phyloP scores from a whole-genome alignment of 2,329 filamentous ascomycete genomes.

The Bipolaris zeicola region DNA sequence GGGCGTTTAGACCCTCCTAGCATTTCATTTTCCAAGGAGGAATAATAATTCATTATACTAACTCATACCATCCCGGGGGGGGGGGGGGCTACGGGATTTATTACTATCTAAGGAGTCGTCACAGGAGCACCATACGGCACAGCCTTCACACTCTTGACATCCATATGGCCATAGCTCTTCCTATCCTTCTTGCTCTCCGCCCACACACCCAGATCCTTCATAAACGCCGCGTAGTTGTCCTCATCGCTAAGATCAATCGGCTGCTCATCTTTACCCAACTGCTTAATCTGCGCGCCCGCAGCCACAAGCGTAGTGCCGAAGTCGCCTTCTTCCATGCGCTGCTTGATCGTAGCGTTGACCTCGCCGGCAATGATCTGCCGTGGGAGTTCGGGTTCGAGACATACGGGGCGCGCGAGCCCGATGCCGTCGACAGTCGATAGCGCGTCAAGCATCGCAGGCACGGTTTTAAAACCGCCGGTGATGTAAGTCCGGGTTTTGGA shows the following conservation, averaged over 20 bases:
- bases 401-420: slow-evolving; percentile 61
- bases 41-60: too few species aligned
- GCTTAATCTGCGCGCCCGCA: slow-evolving; percentile 58
- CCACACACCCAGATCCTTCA: slow-evolving; percentile 57
- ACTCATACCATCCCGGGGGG: too few species aligned
- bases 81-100: neutral
- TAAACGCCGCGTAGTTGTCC: slow-evolving; percentile 56
- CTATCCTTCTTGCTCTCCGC: slow-evolving; percentile 49
- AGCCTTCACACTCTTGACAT: slow-evolving; percentile 46
- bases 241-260: slow-evolving; percentile 59
- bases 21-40: too few species aligned
- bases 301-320: slow-evolving; percentile 57
- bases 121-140: slow-evolving; percentile 45
- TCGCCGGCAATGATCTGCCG: slow-evolving; percentile 54
- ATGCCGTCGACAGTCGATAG: slow-evolving; percentile 64
- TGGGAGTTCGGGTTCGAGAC: slow-evolving; percentile 58
- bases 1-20: too few species aligned
- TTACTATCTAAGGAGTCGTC: neutral
- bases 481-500: slow-evolving; percentile 65
- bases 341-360: slow-evolving; percentile 54
- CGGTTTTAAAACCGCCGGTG: slow-evolving; percentile 63
- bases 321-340: slow-evolving; percentile 57
- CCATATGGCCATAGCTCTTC: slow-evolving; percentile 54
- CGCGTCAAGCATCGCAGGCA: slow-evolving; percentile 63
- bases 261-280: slow-evolving; percentile 59